phyloP scores from a whole-genome alignment of 192 early-diverging fungal species.

The Dispira simplex region DNA sequence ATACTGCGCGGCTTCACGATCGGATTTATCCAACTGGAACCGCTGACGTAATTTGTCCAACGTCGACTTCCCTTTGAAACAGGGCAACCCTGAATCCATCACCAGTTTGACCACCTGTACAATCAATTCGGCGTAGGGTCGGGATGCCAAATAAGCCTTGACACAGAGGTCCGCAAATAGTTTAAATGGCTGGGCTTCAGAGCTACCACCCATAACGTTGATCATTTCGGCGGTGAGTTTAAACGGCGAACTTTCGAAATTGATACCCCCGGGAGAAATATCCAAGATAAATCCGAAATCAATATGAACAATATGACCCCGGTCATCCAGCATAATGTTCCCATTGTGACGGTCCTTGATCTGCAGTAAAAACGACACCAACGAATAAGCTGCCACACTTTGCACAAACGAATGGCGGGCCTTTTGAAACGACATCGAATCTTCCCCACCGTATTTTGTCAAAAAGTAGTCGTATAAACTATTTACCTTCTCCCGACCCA shows the following conservation, averaged over 20 bases:
- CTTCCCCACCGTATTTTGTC: conserved; percentile 76
- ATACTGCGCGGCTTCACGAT: conserved; percentile 85
- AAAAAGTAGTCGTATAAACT: conserved; percentile 92
- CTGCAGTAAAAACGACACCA: conserved; percentile 87
- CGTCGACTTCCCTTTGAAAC: conserved; percentile 90
- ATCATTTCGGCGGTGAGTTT: conserved; percentile 97
- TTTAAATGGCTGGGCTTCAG: conserved; percentile 61
- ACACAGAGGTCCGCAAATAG: conserved; percentile 83
- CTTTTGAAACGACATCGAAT: conserved; percentile 79
- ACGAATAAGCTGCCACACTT: conserved; percentile 87
- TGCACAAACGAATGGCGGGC: conserved; percentile 92
- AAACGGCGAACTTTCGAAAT: conserved; percentile 92
- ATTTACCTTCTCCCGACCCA: conserved; percentile 98
- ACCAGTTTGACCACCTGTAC: conserved; percentile 80
- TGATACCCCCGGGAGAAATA: conserved; percentile 96
- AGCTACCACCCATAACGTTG: conserved; percentile 86
- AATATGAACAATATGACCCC: conserved; percentile 95
- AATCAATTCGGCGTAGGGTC: conserved; percentile 87
- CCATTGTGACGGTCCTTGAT: conserved; percentile 99
- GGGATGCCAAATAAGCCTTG: conserved; percentile 77
- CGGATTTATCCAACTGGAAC: conserved; percentile 82
- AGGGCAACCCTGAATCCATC: conserved; percentile 91
- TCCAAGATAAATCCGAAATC: conserved; percentile 99
- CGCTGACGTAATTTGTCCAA: conserved; percentile 65
- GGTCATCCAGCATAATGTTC: conserved; percentile 97